These are phyloP conservation scores for Polytrichum formosum DNA, from an alignment of 225 moss, liverwort and hornwort genomes.

Conservation along the genomic window DNA sequence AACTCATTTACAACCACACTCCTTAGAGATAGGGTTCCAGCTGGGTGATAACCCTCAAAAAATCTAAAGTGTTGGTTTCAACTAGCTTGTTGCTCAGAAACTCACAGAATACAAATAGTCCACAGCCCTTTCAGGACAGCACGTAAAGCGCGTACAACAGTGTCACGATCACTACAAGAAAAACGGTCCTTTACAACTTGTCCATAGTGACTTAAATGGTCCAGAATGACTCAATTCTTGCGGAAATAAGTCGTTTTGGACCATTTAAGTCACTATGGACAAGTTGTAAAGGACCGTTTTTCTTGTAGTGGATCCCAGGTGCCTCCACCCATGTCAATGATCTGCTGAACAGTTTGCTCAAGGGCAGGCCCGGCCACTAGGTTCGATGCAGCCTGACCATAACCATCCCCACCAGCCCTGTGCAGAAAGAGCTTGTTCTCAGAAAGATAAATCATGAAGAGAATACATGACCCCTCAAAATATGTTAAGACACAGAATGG, in stretches of 20 bases:
- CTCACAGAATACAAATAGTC: slow-evolving; percentile 78
- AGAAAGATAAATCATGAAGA: not conserved
- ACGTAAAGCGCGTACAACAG: slow-evolving; percentile 67
- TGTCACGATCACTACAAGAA: too few relatives aligned
- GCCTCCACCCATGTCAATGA: slow-evolving; percentile 78
- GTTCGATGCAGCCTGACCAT: slow-evolving; percentile 67
- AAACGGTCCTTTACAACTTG: too few relatives aligned
- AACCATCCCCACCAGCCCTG: slow-evolving; percentile 50
- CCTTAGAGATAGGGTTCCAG: not conserved
- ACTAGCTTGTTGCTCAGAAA: not conserved
- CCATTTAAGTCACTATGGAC: too few relatives aligned
- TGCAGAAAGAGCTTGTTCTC: slow-evolving; percentile 9
- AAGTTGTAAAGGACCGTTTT: too few relatives aligned
- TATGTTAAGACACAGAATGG: too few relatives aligned
- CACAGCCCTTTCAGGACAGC: slow-evolving; percentile 77
- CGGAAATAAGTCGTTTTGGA: too few relatives aligned
- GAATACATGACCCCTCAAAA: too few relatives aligned
- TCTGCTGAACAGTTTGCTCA: slow-evolving; percentile 66
- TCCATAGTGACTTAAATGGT: too few relatives aligned
- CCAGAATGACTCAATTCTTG: too few relatives aligned
- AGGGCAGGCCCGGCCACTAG: slow-evolving; percentile 61
- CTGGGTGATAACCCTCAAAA: not conserved
- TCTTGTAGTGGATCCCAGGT: too few relatives aligned
- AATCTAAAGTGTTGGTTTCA: not conserved
- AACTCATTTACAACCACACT: not conserved